Conservation (phyloP, 495 filamentous ascomycete genomes). For the Tuber aestivum region DNA sequence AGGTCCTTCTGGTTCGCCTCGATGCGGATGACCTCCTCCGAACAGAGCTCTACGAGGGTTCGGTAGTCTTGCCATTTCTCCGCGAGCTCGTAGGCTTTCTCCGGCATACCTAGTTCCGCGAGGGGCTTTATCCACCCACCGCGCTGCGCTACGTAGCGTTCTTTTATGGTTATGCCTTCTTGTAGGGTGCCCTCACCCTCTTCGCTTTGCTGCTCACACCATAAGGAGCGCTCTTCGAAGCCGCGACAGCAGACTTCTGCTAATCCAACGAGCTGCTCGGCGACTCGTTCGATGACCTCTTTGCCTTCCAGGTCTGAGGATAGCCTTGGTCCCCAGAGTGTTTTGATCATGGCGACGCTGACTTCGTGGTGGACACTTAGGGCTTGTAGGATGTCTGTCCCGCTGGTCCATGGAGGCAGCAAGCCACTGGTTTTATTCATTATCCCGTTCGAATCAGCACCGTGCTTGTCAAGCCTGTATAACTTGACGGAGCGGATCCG, state of each 20-base stretch:
- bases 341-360: constrained; percentile 17
- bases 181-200: constrained; percentile 48
- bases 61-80: constrained; percentile 66
- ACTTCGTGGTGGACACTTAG: constrained; percentile 33
- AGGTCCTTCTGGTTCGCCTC: constrained; percentile 43
- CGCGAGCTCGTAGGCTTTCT: constrained; percentile 64
- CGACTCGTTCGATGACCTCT: constrained; percentile 28
- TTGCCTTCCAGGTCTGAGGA: constrained; percentile 18
- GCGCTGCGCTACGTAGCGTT: constrained; percentile 52
- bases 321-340: constrained; percentile 23
- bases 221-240: constrained; percentile 58
- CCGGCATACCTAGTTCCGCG: constrained; percentile 60
- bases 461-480: constrained; percentile 60
- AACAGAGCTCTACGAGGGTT: constrained; percentile 58
- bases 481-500: constrained; percentile 57
- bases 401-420: constrained; percentile 39
- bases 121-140: constrained; percentile 57
- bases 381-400: constrained; percentile 29
- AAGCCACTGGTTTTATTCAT: constrained; percentile 44
- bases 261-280: constrained; percentile 32
- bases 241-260: constrained; percentile 52
- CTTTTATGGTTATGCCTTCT: constrained; percentile 49
- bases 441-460: constrained; percentile 60
- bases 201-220: constrained; percentile 49
- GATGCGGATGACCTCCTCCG: constrained; percentile 28